Percentiles rank a stretch among this genome's conserved stretches.
Evolutionary conservation across 495 filamentous ascomycete genomes (phyloP).

Genomic region (Penicillium crystallinum): DNA sequence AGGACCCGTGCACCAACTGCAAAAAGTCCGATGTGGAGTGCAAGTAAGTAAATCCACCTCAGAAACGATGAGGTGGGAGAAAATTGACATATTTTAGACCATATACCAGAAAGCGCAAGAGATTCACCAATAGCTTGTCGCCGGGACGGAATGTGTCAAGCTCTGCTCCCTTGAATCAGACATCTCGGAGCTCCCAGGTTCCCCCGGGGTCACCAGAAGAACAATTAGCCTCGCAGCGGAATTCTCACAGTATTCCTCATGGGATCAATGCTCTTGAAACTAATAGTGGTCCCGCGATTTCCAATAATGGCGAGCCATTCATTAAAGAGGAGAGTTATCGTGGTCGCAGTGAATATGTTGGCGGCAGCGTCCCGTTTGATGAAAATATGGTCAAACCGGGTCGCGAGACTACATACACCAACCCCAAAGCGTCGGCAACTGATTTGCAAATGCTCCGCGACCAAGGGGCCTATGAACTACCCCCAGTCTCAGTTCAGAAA

Average conservation of each 20-base stretch:
- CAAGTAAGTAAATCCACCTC: slow-evolving; percentile 12
- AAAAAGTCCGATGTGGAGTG: slow-evolving; percentile 25
- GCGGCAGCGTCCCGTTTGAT: slow-evolving; percentile 27
- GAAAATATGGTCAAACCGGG: slow-evolving; percentile 31
- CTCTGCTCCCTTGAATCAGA: slow-evolving; percentile 17
- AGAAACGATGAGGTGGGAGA: neutral
- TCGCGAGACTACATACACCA: slow-evolving; percentile 24
- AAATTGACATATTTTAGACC: slow-evolving; percentile 9
- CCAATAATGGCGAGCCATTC: slow-evolving; percentile 15
- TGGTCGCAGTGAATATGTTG: slow-evolving; percentile 26
- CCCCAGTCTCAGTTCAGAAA: slow-evolving; percentile 20
- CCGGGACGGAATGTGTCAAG: slow-evolving; percentile 11
- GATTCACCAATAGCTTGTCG: slow-evolving; percentile 28
- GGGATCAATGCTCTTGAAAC: neutral
- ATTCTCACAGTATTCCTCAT: slow-evolving; percentile 3
- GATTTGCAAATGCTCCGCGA: slow-evolving; percentile 26
- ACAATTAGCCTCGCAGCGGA: neutral
- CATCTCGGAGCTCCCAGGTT: slow-evolving; percentile 16
- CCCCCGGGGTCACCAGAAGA: slow-evolving; percentile 12
- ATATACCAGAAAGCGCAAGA: slow-evolving; percentile 27
- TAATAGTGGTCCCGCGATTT: neutral
- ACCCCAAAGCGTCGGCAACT: slow-evolving; percentile 19
- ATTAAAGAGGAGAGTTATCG: slow-evolving; percentile 30
- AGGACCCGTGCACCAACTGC: slow-evolving; percentile 29
- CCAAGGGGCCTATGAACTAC: slow-evolving; percentile 26